These are phyloP conservation scores for Spathaspora arborariae DNA, from an alignment of 805 yeast species.

Conservation along the genomic window DNA sequence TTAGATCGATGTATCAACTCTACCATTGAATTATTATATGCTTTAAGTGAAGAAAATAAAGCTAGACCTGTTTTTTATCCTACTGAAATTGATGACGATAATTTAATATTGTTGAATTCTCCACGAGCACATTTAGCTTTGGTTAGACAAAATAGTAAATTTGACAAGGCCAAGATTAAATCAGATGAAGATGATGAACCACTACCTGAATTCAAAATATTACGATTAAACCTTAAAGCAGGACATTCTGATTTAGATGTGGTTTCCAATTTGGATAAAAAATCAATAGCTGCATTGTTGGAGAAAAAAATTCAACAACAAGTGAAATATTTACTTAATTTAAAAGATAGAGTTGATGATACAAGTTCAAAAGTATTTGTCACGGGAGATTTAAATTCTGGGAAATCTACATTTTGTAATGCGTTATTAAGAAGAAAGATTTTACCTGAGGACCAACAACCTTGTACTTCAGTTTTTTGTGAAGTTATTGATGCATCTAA, in stretches of 20 bases:
- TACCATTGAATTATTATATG: slow-evolving; percentile 47
- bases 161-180: slow-evolving; percentile 3
- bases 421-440: slow-evolving; percentile 74
- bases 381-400: slow-evolving; percentile 96
- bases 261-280: slow-evolving; percentile 57
- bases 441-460: slow-evolving; percentile 95
- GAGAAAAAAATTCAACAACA: slow-evolving; percentile 66
- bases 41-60: slow-evolving; percentile 53
- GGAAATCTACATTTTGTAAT: slow-evolving; percentile 94
- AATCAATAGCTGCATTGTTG: slow-evolving; percentile 64
- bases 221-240: slow-evolving; percentile 59
- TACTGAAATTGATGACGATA: slow-evolving; percentile 31
- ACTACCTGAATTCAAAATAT: slow-evolving; percentile 49
- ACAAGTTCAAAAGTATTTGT: slow-evolving; percentile 90
- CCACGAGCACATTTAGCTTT: slow-evolving; percentile 51
- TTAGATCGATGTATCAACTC: slow-evolving; percentile 59
- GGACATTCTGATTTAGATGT: slow-evolving; percentile 43
- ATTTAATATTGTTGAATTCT: slow-evolving; percentile 40
- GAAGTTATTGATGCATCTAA: slow-evolving; percentile 80
- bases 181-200: slow-evolving; percentile 13
- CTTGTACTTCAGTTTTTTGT: slow-evolving; percentile 94
- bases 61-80: slow-evolving; percentile 65
- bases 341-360: slow-evolving; percentile 81
- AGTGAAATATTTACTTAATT: slow-evolving; percentile 60
- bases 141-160: slow-evolving; percentile 35